A percentile compares a stretch with the other conserved stretches of the same genome.
These are phyloP conservation scores for Fraxinus quadrangulata DNA, from an alignment of 257 asterid genomes.

Conservation along the genomic window DNA sequence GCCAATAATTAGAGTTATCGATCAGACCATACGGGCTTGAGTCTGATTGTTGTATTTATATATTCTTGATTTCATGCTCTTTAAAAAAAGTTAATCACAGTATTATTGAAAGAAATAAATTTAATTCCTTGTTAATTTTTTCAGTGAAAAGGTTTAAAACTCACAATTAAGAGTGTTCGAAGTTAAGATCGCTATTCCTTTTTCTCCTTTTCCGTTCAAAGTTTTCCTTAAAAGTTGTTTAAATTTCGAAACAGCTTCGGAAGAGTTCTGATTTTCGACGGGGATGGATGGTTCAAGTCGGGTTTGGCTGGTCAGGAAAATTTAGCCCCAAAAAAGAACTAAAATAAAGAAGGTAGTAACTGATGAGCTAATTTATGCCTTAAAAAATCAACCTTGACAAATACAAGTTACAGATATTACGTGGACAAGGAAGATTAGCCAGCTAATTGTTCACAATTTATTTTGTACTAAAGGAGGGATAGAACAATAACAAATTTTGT, in stretches of 20 bases:
- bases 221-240: no score
- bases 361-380: conserved; percentile 5
- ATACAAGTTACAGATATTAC: conserved; percentile 15
- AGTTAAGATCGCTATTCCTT: no score
- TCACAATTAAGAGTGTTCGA: no score
- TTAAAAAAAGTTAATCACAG: no score
- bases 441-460: conserved; percentile 19
- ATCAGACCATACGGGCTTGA: background rate
- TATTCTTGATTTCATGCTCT: background rate
- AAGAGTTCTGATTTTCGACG: no score
- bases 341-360: background rate
- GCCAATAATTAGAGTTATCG: no score
- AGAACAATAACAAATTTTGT: conserved; percentile 4
- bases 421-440: conserved; percentile 14
- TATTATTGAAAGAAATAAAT: no score
- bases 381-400: conserved; percentile 4
- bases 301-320: background rate
- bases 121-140: no score
- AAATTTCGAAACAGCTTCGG: no score
- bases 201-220: no score
- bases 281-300: background rate
- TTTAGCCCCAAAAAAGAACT: no score
- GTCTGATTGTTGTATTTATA: background rate
- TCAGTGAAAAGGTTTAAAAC: no score
- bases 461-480: conserved; percentile 11